Evolutionary conservation across 1,284 basidiomycete species (phyloP), one percentile per base, ranked within the genome.

Genomic region (Exobasidium rhododendri): DNA sequence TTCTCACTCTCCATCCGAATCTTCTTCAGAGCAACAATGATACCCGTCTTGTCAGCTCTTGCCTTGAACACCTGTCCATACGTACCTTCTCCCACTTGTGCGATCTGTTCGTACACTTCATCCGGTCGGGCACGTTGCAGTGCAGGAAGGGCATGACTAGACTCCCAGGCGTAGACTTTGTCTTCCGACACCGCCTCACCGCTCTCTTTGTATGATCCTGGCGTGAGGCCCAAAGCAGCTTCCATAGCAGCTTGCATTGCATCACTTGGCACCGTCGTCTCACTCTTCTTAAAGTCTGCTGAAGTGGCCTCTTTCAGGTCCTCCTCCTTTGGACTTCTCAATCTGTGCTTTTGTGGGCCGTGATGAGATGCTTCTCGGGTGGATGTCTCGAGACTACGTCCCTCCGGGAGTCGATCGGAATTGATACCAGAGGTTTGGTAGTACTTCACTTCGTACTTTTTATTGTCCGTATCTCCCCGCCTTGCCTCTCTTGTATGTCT

Each of bases 41-140:
- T 80, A 24, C 87, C 88, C 14, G 86, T 89, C 40, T 87, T 83
- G 11, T 86, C 87, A 68, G 93, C 93, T 56, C 87, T 86, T 0
- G 96, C 96, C 81, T 99, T 99, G 84, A 97, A 99, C 0, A 99
- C 96, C 80, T 99, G 97, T 17, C 96, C 96, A 78, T 98, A 99
- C 1, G 96, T 99, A 1, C 96, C 96, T 80, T 98, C 94, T 17
- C 96, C 96, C 35, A 99, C 96, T 77, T 97, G 94, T 56, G 86
- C 89, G 40, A 98, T 84, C 59, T 94, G 90, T 57, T 87, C 86
- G 81, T 98, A 99, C 13, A 94, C 75, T 64, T 85, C 83, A 28
- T 59, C 64, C 24, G 64, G 68, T 3, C 29, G 26, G 80, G 45
- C 49, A 22, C 60, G 35, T 32, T 17, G 31, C 13, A 32, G 24